phyloP scores from a whole-genome alignment of 2,329 filamentous ascomycete genomes.

The Thielaviopsis musarum region DNA sequence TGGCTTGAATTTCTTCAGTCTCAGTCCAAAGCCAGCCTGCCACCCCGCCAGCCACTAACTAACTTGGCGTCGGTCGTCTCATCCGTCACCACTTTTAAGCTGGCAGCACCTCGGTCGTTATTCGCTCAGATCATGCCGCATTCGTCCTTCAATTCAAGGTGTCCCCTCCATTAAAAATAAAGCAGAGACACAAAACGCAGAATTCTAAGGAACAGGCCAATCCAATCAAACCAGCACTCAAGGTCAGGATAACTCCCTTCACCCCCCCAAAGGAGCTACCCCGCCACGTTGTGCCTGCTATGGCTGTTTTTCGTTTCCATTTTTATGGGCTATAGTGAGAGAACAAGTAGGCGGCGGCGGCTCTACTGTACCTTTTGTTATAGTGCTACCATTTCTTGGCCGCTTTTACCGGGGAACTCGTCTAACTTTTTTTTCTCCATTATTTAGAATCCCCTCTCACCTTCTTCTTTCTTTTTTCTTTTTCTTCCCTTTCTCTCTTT shows the following conservation, averaged over 20 bases:
- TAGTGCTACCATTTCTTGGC: conserved; percentile 3
- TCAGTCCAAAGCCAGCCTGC: background rate
- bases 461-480: conserved; percentile 3
- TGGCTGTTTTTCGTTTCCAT: background rate
- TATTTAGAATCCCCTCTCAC: conserved; percentile 8
- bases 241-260: background rate
- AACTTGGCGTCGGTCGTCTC: background rate
- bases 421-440: conserved; percentile 4
- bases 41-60: background rate
- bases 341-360: background rate
- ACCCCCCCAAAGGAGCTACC: conserved; percentile 1
- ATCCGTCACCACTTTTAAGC: background rate
- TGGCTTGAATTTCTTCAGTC: background rate
- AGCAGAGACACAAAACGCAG: background rate
- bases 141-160: background rate
- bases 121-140: conserved; percentile 10
- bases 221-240: background rate
- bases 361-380: background rate
- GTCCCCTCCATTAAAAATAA: background rate
- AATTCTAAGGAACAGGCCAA: background rate
- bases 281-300: conserved; percentile 2
- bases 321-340: background rate
- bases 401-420: background rate
- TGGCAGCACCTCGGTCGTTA: conserved; percentile 12
- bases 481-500: conserved; percentile 6